phyloP scores from a whole-genome alignment of 2,329 filamentous ascomycete species.

The Aspergillus neoniger region DNA sequence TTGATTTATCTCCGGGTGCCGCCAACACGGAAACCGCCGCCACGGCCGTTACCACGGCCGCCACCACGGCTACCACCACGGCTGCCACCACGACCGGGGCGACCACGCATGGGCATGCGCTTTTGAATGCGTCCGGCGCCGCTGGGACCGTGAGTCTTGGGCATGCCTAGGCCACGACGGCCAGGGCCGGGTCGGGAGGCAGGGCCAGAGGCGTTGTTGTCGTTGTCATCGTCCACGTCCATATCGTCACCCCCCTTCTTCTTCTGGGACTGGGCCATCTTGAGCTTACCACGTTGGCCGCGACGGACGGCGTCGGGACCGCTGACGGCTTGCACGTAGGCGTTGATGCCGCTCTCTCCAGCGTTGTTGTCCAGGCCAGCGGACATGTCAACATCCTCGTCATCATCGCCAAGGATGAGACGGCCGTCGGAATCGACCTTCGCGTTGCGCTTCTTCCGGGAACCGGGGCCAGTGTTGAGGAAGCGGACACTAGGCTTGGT shows the following conservation, averaged over 20 bases:
- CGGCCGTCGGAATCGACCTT: slow-evolving; percentile 49
- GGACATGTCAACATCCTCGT: slow-evolving; percentile 45
- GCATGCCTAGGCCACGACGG: slow-evolving; percentile 30
- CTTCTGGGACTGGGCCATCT: slow-evolving; percentile 54
- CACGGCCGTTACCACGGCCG: slow-evolving; percentile 8
- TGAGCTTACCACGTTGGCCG: slow-evolving; percentile 62
- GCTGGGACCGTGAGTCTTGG: slow-evolving; percentile 30
- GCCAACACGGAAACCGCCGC: slow-evolving; percentile 2
- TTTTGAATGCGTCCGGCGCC: slow-evolving; percentile 27
- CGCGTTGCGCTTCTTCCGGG: slow-evolving; percentile 43
- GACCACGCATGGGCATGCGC: slow-evolving; percentile 17
- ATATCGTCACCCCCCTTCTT: slow-evolving; percentile 45
- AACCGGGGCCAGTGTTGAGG: slow-evolving; percentile 42
- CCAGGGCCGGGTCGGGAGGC: slow-evolving; percentile 14
- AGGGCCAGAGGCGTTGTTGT: slow-evolving; percentile 21
- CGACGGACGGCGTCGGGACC: slow-evolving; percentile 60
- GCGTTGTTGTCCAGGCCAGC: slow-evolving; percentile 45
- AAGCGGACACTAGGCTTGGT: slow-evolving; percentile 69
- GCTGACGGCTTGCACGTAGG: slow-evolving; percentile 62
- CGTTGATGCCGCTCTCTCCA: slow-evolving; percentile 52
- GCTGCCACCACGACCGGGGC: slow-evolving; percentile 18
- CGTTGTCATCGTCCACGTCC: slow-evolving; percentile 40
- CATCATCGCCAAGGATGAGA: slow-evolving; percentile 43
- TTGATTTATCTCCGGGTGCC: not conserved
- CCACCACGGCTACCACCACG: slow-evolving; percentile 23